Percentiles rank a stretch among this genome's conserved stretches.
phyloP scores from a whole-genome alignment of 148 eudicot genomes.

The Dysphania ambrosioides region DNA sequence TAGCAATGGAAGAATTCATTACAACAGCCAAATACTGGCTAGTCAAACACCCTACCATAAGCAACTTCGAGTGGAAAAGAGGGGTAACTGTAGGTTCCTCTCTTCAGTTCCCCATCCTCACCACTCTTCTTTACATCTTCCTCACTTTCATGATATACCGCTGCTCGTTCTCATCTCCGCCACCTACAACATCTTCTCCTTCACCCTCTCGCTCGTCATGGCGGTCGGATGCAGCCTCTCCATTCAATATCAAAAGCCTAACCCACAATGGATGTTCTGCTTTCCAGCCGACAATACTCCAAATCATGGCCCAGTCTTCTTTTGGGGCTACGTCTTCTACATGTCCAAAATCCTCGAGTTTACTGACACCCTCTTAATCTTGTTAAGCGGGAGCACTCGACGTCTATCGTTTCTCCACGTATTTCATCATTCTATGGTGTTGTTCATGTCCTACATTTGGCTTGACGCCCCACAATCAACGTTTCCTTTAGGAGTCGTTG shows the following conservation, averaged over 20 bases:
- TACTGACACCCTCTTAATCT: conserved; percentile 60
- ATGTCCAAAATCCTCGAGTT: conserved; percentile 76
- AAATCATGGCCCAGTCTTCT: conserved; percentile 65
- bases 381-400: conserved; percentile 36
- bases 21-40: conserved; percentile 31
- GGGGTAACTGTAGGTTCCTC: conserved; percentile 41
- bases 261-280: conserved; percentile 47
- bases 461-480: conserved; percentile 48
- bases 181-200: conserved; percentile 49
- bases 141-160: conserved; percentile 43
- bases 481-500: conserved; percentile 64
- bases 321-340: conserved; percentile 84
- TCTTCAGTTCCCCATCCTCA: conserved; percentile 41
- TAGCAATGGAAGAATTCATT: not conserved
- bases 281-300: conserved; percentile 50
- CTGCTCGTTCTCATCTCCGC: conserved; percentile 46
- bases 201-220: conserved; percentile 68
- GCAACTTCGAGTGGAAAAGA: conserved; percentile 47
- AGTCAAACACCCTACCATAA: conserved; percentile 54
- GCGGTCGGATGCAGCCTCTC: conserved; percentile 60
- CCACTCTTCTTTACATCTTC: conserved; percentile 51
- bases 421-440: conserved; percentile 76
- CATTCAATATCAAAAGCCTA: conserved; percentile 40
- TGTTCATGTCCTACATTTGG: conserved; percentile 78
- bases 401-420: conserved; percentile 86